Evolutionary conservation across 441 rosid species (phyloP).

Genomic region (Jatropha multifida): DNA sequence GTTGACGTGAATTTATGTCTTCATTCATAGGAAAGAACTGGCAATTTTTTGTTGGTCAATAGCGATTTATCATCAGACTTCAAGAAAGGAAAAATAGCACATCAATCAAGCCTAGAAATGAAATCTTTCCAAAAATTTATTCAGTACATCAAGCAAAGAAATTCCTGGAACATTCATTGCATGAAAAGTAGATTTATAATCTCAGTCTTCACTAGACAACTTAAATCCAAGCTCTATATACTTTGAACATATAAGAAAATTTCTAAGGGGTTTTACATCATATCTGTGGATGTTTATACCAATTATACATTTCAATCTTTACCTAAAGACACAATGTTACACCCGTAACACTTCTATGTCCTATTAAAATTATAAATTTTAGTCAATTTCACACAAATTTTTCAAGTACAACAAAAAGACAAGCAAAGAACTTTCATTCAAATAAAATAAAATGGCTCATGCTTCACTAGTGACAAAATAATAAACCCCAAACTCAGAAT

Average conservation of each 20-base stretch:
- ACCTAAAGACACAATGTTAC: not conserved
- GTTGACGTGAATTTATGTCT: constrained; percentile 62
- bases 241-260: not conserved
- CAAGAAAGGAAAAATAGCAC: constrained; percentile 5
- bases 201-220: not conserved
- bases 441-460: not conserved
- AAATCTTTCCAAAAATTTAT: constrained; percentile 4
- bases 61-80: constrained; percentile 19
- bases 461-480: too few species aligned
- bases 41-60: constrained; percentile 20
- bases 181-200: not conserved
- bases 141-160: constrained; percentile 9
- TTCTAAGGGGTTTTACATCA: not conserved
- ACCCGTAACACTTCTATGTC: not conserved
- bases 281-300: not conserved
- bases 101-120: constrained; percentile 1
- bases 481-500: not conserved
- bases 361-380: not conserved
- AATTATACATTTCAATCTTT: not conserved
- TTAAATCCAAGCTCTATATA: not conserved
- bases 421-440: constrained; percentile 2
- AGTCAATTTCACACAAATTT: not conserved
- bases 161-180: not conserved
- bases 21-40: constrained; percentile 80
- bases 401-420: not conserved